Evolutionary conservation across 305 asterid genomes (phyloP).

Genomic region (Fraxinus floribunda): DNA sequence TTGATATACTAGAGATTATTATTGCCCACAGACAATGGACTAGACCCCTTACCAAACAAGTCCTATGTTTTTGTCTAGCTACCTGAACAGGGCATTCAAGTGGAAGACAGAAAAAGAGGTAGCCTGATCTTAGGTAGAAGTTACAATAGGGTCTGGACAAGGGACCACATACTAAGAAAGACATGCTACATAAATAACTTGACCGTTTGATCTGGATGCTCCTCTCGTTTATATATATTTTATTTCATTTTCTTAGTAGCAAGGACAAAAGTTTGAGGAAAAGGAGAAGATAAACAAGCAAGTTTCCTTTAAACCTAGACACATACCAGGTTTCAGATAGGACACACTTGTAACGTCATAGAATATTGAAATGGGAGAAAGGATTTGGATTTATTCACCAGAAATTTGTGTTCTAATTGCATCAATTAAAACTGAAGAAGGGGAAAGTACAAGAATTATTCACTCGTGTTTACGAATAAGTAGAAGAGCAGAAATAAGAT

Average conservation of each 20-base stretch:
- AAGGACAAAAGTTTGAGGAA: background rate
- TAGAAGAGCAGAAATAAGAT: background rate
- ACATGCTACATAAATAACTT: background rate
- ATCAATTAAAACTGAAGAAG: background rate
- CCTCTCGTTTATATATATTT: background rate
- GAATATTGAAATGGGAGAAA: background rate
- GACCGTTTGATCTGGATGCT: background rate
- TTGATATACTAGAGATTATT: background rate
- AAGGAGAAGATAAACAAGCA: background rate
- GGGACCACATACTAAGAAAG: background rate
- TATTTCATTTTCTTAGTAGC: background rate
- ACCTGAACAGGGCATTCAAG: background rate
- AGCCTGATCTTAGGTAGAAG: background rate
- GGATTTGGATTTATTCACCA: background rate
- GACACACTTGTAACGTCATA: background rate
- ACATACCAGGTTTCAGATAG: background rate
- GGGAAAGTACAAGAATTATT: background rate
- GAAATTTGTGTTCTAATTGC: slow-evolving; percentile 2
- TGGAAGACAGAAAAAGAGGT: background rate
- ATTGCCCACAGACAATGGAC: background rate
- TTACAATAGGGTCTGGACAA: background rate
- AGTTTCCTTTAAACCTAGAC: background rate
- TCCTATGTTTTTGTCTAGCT: background rate
- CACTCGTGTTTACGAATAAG: background rate
- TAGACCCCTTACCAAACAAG: background rate